phyloP scores from a whole-genome alignment of 2,329 filamentous ascomycete species.

The Diplodia seriata region DNA sequence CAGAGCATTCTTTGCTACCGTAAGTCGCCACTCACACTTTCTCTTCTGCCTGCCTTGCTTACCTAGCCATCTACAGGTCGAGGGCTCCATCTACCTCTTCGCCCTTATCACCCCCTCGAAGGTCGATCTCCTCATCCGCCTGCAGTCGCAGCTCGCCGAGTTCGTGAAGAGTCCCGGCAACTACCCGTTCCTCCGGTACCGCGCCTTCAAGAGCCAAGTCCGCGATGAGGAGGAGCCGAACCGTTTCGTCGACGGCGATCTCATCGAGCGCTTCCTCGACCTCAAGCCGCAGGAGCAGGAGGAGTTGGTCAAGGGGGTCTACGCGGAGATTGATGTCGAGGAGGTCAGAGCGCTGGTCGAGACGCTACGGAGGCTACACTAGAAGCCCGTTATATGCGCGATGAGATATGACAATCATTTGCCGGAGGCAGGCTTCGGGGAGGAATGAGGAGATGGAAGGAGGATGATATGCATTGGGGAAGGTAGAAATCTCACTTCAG shows the following conservation, averaged over 20 bases:
- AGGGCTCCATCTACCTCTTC: constrained; percentile 91
- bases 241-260: constrained; percentile 89
- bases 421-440: background rate
- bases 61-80: constrained; percentile 64
- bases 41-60: constrained; percentile 31
- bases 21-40: constrained; percentile 54
- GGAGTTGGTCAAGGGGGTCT: constrained; percentile 58
- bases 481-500: background rate
- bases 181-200: constrained; percentile 77
- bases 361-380: constrained; percentile 58
- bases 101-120: constrained; percentile 75
- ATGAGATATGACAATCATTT: background rate
- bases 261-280: constrained; percentile 85
- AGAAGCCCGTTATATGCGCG: no score
- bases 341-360: constrained; percentile 66
- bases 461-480: background rate
- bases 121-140: constrained; percentile 80
- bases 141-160: constrained; percentile 75
- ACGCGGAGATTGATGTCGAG: constrained; percentile 65
- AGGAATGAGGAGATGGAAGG: constrained; percentile 11
- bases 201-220: constrained; percentile 79
- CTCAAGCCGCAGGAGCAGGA: constrained; percentile 65
- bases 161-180: constrained; percentile 69
- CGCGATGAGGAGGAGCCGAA: constrained; percentile 76
- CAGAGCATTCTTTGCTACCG: constrained; percentile 86